Conservation (phyloP, 2,329 filamentous ascomycete species). For the Rutstroemia sydowiana region DNA sequence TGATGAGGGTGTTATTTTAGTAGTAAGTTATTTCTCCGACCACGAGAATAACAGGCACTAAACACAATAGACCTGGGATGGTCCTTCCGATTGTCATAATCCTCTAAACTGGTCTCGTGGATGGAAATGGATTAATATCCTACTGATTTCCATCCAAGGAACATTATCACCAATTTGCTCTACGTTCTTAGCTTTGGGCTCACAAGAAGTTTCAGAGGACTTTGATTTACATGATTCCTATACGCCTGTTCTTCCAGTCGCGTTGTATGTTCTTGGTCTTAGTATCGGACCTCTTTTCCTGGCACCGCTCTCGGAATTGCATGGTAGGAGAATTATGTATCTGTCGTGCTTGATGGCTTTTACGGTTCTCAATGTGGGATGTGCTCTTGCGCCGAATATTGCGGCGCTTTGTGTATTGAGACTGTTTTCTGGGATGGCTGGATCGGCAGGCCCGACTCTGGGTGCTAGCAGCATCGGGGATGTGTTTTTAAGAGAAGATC, state of each 20-base stretch:
- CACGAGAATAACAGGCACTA: too few relatives aligned
- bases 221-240: neutral
- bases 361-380: conserved; percentile 40
- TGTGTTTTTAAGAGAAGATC: conserved; percentile 29
- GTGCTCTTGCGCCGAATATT: conserved; percentile 49
- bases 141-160: neutral
- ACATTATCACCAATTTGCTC: neutral
- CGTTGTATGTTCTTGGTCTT: neutral
- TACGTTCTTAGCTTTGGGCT: neutral
- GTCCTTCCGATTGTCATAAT: neutral
- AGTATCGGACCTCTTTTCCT: neutral
- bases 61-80: conserved; percentile 1
- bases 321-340: neutral
- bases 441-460: conserved; percentile 38
- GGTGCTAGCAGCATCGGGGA: conserved; percentile 39
- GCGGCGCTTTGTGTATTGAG: conserved; percentile 39
- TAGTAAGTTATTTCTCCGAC: too few relatives aligned
- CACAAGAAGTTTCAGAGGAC: neutral
- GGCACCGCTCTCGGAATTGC: neutral
- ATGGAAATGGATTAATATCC: neutral
- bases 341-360: neutral
- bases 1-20: too few relatives aligned
- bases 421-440: conserved; percentile 41
- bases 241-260: neutral
- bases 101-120: neutral